phyloP scores from a whole-genome alignment of 768 basidiomycete species.

The Dentipellis fragilis region DNA sequence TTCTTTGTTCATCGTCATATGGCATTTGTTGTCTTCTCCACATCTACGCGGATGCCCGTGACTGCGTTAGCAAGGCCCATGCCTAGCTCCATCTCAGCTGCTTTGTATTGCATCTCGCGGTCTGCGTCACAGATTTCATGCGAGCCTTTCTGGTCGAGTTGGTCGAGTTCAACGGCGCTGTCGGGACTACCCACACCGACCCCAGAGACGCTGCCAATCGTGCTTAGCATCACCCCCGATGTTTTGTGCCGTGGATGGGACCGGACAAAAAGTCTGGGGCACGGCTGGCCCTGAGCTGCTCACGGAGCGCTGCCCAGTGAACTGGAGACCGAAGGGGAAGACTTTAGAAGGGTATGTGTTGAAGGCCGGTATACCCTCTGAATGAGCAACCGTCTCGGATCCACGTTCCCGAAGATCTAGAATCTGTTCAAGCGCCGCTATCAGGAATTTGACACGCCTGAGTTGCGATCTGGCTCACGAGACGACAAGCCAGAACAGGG shows the following conservation, averaged over 20 bases:
- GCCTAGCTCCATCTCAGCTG: constrained; percentile 12
- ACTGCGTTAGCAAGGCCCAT: neutral
- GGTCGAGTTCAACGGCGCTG: constrained; percentile 11
- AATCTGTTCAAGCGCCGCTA: constrained; percentile 35
- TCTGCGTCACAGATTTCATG: constrained; percentile 25
- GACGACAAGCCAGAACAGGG: constrained; percentile 69
- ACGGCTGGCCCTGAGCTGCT: constrained; percentile 6
- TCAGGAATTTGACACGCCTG: neutral
- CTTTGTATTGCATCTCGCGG: constrained; percentile 15
- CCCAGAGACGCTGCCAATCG: constrained; percentile 10
- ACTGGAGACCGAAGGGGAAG: constrained; percentile 10
- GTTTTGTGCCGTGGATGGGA: constrained; percentile 6
- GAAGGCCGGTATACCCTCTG: constrained; percentile 18
- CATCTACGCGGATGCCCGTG: constrained; percentile 45
- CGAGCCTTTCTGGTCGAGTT: constrained; percentile 15
- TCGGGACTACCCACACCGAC: constrained; percentile 3
- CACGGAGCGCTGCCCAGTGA: constrained; percentile 12
- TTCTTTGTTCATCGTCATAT: too few relatives aligned
- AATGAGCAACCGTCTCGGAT: constrained; percentile 68
- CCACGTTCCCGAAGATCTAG: constrained; percentile 77
- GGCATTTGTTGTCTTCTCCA: constrained; percentile 43
- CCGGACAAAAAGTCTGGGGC: constrained; percentile 1
- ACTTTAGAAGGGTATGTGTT: constrained; percentile 9
- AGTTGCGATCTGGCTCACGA: constrained; percentile 30
- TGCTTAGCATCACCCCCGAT: constrained; percentile 10